Evolutionary conservation across 805 yeast species (phyloP).

Genomic region (Suhomyces tanzawaensis): DNA sequence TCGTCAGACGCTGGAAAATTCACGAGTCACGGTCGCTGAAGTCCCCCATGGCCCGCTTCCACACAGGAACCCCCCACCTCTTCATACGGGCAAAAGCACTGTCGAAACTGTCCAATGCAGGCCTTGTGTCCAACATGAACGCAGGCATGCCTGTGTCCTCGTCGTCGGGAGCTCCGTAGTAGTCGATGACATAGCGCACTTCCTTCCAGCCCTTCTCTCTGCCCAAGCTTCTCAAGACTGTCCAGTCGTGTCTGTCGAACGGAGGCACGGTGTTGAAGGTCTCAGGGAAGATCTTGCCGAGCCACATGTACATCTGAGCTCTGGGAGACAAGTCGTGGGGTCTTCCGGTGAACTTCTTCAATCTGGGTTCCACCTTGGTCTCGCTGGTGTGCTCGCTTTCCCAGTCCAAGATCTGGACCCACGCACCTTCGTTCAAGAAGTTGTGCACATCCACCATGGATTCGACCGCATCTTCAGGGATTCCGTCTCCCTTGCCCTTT

Average conservation of each 20-base stretch:
- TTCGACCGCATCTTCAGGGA: conserved; percentile 94
- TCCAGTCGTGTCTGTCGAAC: conserved; percentile 98
- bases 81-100: conserved; percentile 67
- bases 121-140: conserved; percentile 90
- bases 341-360: conserved; percentile 84
- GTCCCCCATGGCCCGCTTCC: conserved; percentile 71
- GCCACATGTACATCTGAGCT: conserved; percentile 63
- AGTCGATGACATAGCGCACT: conserved; percentile 92
- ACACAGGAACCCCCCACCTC: conserved; percentile 64
- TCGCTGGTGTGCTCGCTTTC: conserved; percentile 65
- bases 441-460: conserved; percentile 97
- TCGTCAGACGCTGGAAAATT: too few relatives aligned
- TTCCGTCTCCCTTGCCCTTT: conserved; percentile 84
- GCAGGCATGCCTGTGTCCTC: conserved; percentile 84
- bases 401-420: conserved; percentile 94
- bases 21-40: conserved; percentile 7
- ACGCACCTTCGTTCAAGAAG: conserved; percentile 94
- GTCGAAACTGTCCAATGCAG: conserved; percentile 73
- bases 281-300: conserved; percentile 72
- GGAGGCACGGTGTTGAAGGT: conserved; percentile 79
- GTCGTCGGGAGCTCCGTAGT: conserved; percentile 94
- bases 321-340: conserved; percentile 87
- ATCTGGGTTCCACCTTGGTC: conserved; percentile 64
- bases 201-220: conserved; percentile 51
- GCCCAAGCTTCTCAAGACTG: conserved; percentile 70